Conservation (phyloP, 257 asterid genomes). For the Ilex aquifolium region DNA sequence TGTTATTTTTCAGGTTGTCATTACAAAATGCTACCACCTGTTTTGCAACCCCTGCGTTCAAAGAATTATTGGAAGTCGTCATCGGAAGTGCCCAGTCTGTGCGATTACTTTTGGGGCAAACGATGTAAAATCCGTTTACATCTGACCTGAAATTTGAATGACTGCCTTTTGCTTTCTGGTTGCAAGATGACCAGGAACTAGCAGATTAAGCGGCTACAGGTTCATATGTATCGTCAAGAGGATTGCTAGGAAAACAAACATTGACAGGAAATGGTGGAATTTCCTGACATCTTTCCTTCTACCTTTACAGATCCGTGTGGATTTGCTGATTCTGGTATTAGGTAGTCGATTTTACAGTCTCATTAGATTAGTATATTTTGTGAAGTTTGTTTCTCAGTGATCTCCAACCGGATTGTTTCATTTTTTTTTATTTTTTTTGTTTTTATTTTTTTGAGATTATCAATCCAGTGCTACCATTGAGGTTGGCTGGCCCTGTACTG, state of each 20-base stretch:
- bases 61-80: conserved; percentile 63
- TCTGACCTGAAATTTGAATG: conserved; percentile 28
- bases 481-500: not conserved
- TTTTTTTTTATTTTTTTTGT: too few relatives aligned
- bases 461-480: not conserved
- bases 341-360: not conserved
- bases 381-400: too few relatives aligned
- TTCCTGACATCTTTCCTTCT: not conserved
- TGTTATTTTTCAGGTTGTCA: conserved; percentile 61
- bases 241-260: not conserved
- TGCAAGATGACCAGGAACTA: not conserved
- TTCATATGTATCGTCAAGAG: too few relatives aligned
- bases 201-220: not conserved
- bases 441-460: too few relatives aligned
- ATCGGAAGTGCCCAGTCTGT: conserved; percentile 93
- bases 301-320: not conserved
- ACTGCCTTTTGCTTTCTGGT: not conserved
- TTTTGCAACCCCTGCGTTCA: conserved; percentile 88
- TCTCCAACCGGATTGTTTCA: not conserved
- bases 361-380: not conserved
- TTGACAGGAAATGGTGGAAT: too few relatives aligned
- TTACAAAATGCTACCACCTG: conserved; percentile 92
- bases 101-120: conserved; percentile 75
- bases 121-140: conserved; percentile 90
- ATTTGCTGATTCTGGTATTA: too few relatives aligned